Base-by-base conservation (phyloP, 352 stramenopile genomes). In the Phytophthora citrophthora region DNA sequence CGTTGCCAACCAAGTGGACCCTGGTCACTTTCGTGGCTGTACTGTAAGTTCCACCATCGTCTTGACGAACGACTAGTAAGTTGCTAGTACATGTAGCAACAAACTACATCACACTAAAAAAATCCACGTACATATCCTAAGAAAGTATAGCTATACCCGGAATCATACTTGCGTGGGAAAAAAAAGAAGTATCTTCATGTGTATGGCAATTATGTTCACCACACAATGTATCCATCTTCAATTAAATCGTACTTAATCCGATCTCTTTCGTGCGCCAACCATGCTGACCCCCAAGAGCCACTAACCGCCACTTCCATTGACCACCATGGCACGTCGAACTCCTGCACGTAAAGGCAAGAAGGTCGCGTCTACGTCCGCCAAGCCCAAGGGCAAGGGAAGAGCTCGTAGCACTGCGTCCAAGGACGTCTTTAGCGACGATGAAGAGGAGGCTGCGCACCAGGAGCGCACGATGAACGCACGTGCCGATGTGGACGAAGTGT, bases 371-470 rank as follows among this genome's bases (percentile, higher is more conserved):
- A 58, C 24, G 12, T 48, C 12, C 5, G 2, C 31, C 32, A 67
- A 44, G 24, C 29, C 48, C 40, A 61, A 45, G 57, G 5, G 2
- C n/a, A 53, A 53, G 26, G 26, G 15, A 0, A 54, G 38, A 23
- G 4, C 10, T 11, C 18, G 20, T 23, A 34, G 8, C 13, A 34
- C 29, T 34, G 7, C 5, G 15, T 52, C 51, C 23, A 72, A 74
- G 3, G 86, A 96, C 61, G 85, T 96, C 29, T 94, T 89, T 59
- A 90, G 85, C 58, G 79, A 94, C 75, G 79, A 96, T 50, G 76
- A 93, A 24, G 67, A 90, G 50, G 81, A 95, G 49, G 68, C 81
- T 15, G 40, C 45, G 46, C 64, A 64, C 4, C 68, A 91, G 63
- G 76, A 94, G 46, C 74, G 76, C 56, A 49, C 72, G 20, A 84